Percentiles rank a stretch among this genome's conserved stretches.
Conservation (phyloP, 768 basidiomycete species). For the Neoboletus subvelutipes region DNA sequence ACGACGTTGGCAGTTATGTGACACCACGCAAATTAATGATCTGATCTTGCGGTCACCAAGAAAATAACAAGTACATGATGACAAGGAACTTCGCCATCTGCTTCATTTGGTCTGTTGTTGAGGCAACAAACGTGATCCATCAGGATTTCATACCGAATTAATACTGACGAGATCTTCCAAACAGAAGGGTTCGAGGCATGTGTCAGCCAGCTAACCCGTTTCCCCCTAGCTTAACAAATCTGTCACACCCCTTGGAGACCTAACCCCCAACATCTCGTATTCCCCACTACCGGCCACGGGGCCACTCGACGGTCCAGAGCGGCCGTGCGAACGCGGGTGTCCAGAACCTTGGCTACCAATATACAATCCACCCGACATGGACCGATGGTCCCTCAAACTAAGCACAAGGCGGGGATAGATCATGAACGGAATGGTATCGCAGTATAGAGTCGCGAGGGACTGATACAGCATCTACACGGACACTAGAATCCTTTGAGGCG, state of each 20-base stretch:
- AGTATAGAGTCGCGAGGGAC: neutral
- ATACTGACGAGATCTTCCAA: too few species aligned
- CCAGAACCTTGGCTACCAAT: neutral
- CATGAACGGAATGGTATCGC: conserved; percentile 2
- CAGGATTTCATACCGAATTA: too few species aligned
- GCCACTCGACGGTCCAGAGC: neutral
- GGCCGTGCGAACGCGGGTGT: neutral
- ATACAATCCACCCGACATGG: neutral
- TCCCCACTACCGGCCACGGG: neutral
- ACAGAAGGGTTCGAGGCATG: neutral
- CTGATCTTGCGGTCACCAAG: too few species aligned
- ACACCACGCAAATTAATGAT: too few species aligned
- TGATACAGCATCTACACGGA: neutral
- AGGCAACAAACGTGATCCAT: too few species aligned
- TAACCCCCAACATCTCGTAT: neutral
- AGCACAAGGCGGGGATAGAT: conserved; percentile 11
- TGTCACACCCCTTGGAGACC: neutral
- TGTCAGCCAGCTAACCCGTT: neutral
- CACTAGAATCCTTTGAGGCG: neutral
- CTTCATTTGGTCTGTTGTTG: too few species aligned
- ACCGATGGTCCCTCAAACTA: neutral
- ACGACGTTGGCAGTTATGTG: too few species aligned
- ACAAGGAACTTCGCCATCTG: too few species aligned
- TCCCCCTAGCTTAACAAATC: neutral
- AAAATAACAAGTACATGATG: too few species aligned